These are phyloP conservation scores for Cyberlindnera suaveolens DNA, from an alignment of 805 yeast species.

Conservation along the genomic window DNA sequence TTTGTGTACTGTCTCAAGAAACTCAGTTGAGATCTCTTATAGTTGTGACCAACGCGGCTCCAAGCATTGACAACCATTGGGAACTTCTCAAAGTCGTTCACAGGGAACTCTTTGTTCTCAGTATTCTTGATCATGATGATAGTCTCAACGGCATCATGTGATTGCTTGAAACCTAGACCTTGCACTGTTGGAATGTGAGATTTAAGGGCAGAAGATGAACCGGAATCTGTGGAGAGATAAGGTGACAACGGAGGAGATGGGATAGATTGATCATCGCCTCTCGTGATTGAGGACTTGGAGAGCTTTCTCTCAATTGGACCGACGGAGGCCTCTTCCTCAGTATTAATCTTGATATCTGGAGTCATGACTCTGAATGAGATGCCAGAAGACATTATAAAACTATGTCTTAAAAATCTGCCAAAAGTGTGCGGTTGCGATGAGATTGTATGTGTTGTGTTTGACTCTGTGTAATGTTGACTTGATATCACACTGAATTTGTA, in stretches of 20 bases:
- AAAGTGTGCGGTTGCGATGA: too few relatives aligned
- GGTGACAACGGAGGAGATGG: conserved; percentile 44
- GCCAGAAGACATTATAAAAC: conserved; percentile 10
- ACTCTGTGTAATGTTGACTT: neutral
- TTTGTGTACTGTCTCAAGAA: conserved; percentile 45
- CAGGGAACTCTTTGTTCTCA: conserved; percentile 34
- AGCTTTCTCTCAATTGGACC: conserved; percentile 20
- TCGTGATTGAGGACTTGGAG: conserved; percentile 20
- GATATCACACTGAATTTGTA: neutral
- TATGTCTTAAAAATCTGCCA: neutral
- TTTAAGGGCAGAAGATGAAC: neutral
- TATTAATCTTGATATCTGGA: conserved; percentile 15
- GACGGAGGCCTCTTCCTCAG: conserved; percentile 4
- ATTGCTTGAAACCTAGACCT: neutral
- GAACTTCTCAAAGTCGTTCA: conserved; percentile 40
- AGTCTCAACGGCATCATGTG: conserved; percentile 11
- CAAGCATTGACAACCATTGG: conserved; percentile 48
- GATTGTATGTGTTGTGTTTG: too few relatives aligned
- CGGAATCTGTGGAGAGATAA: conserved; percentile 20
- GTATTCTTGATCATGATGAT: conserved; percentile 9
- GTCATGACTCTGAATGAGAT: conserved; percentile 20
- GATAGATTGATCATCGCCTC: conserved; percentile 26
- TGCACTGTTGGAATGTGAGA: too few relatives aligned
- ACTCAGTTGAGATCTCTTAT: conserved; percentile 41
- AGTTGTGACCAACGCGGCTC: conserved; percentile 35